Base-by-base conservation (phyloP, 148 eudicot species). In the Persicaria maculosa region DNA sequence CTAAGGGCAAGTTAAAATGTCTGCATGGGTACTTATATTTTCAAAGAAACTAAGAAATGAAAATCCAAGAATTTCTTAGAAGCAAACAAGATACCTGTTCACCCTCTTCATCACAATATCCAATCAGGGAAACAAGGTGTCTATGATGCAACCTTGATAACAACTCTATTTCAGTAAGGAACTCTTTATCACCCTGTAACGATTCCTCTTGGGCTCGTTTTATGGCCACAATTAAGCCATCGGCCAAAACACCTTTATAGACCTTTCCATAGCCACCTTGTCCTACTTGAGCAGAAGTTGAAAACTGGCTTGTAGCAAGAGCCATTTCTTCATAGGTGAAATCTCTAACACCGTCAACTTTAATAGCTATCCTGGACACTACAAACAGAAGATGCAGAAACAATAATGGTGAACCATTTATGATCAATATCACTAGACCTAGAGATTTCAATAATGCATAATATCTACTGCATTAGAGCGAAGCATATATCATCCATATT, bases 201-300 rank as follows among this genome's bases (percentile, higher is more conserved):
- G 98, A 94, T 77, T 95, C 95, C 81, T 82, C 93, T 80, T 85
- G 85, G 64, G 97, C 97, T n/a, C 98, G 90, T 77, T 94, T 94
- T 72, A 94, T 80, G 46, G 98, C 98, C 10, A 90, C 95, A 74
- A 80, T 52, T 25, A 79, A 84, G 36, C 83, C 82, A 50, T 85
- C 90, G 6, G 81, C 82, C 72, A 91, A 74, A 78, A 80, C 79
- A 74, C 97, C 98, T 85, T 61, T 88, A 73, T 87, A 91, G 62
- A 94, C 98, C 52, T 83, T 89, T 74, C 98, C 98, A 75, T 94
- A 94, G 77, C 98, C 98, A 81, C 98, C 98, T 82, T 81, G 85
- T 7, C 98, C 98, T 73, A 94, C 86, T 83, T 88, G 88, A 80
- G 86, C 73, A 44, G 89, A 82, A 62, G 48, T 62, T 73, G 76